Evolutionary conservation across 768 basidiomycete genomes (phyloP), one percentile per base, ranked within the genome.

Genomic region (Pisolithus sp.): DNA sequence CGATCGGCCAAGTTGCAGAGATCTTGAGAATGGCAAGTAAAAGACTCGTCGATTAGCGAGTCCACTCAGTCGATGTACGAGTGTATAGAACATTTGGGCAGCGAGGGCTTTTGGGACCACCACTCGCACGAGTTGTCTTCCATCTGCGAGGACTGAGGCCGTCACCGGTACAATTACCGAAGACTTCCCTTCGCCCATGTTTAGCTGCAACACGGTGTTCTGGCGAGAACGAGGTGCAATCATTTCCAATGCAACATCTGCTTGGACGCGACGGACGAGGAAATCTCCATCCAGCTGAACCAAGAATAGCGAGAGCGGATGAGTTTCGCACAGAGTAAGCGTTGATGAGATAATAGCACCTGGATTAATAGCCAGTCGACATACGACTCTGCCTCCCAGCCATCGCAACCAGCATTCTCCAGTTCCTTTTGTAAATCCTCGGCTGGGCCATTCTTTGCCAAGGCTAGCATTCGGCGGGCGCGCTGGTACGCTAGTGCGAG

Each of bases 151-250:
- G 4, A 59, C 57, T 4, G 69, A 57, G 0, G 67, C 64, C 1
- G 70, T 62, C 28, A 80, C 63, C 0, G 80, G 80, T 2, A 80
- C 68, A 18, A 81, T 72, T 1, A 72, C 73, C 0, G 71, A 73
- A 2, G 73, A 71, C 53, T 81, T 82, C 1, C 79, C 80, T 49
- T 81, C 79, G 2, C 79, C 79, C 79, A 81, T 82, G 46, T 81
- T 79, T 15, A 81, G 71, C 38, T 81, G 79, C 26, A 76, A 63
- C 6, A 69, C 59, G 0, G 73, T 71, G 45, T 75, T 81, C 7
- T 55, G 15, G 2, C 54, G 51, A 0, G 62, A 68, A 1, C 49
- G 51, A 0, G 80, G 78, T 0, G 58, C 48, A 21, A 77, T 74
- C 80, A 81, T 80, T 46, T 78, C 71, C 4, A 57, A 48, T 1